A percentile compares a stretch with the other conserved stretches of the same genome.
phyloP scores from a whole-genome alignment of 2,329 filamentous ascomycete species.

The Penicillium corylophilum region DNA sequence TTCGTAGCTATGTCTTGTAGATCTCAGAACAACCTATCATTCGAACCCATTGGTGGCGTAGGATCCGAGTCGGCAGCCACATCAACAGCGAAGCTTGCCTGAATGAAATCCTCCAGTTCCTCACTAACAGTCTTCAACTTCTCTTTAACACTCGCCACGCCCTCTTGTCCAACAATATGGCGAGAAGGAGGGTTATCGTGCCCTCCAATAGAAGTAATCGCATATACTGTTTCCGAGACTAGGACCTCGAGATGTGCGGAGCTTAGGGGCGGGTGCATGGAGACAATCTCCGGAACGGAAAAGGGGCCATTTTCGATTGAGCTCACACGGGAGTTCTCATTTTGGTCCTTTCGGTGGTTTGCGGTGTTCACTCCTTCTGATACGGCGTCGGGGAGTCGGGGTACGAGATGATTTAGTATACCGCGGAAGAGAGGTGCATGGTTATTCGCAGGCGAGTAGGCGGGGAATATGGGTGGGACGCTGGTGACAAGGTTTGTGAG shows the following conservation, averaged over 20 bases:
- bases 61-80: slow-evolving; percentile 36
- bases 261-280: slow-evolving; percentile 73
- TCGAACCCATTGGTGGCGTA: slow-evolving; percentile 9
- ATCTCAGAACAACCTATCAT: slow-evolving; percentile 15
- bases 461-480: slow-evolving; percentile 69
- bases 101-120: slow-evolving; percentile 93
- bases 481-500: slow-evolving; percentile 85
- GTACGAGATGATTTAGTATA: slow-evolving; percentile 76
- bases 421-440: slow-evolving; percentile 79
- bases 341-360: slow-evolving; percentile 13
- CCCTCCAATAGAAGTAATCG: slow-evolving; percentile 85
- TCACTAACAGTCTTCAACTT: slow-evolving; percentile 96
- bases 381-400: slow-evolving; percentile 62
- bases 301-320: slow-evolving; percentile 37
- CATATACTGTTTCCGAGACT: slow-evolving; percentile 85
- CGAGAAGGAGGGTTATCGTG: slow-evolving; percentile 93
- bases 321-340: slow-evolving; percentile 20
- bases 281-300: slow-evolving; percentile 52
- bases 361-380: slow-evolving; percentile 3
- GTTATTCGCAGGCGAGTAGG: slow-evolving; percentile 67
- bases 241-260: slow-evolving; percentile 67
- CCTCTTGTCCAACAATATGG: slow-evolving; percentile 91
- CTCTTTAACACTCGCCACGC: slow-evolving; percentile 83
- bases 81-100: slow-evolving; percentile 82
- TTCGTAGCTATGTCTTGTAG: neutral